Base-by-base conservation (phyloP, 208 protist species). In the Leishmania amazonensis region DNA sequence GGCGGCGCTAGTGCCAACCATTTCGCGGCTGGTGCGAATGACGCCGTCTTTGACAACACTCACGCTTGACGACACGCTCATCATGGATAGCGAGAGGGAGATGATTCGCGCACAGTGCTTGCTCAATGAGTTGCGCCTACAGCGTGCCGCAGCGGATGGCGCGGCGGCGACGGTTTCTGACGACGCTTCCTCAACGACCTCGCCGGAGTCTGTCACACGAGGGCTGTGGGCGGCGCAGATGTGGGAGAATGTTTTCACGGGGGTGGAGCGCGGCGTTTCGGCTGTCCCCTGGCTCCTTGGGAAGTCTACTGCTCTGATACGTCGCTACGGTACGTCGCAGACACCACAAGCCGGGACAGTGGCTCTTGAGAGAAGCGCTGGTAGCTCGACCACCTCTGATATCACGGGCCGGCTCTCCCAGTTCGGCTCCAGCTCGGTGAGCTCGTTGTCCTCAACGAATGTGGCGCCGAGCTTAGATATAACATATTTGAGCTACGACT, bases 41-140 rank as follows among this genome's bases (percentile, higher is more conserved):
- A 90, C 87, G 17, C 89, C 89, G 1, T 85, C 83, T 17, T 78
- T 95, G 19, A 80, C 81, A 2, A 75, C 81, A 3, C 73, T 95
- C 21, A 76, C 76, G 13, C 71, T 95, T 2, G 79, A 83, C 38
- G 65, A 81, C 58, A 93, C 88, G 15, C 75, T 90, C 0, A 40
- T 95, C 19, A 60, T 42, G 45, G 67, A 74, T 3, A 40, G 40
- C 7, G 89, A 92, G 38, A 78, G 77, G 62, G 72, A 80, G 42
- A 81, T 83, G 80, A 21, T 92, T 24, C 24, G 42, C 11, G 82
- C 89, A 40, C 83, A 85, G 76, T 90, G 87, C 72, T 40, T 60
- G 31, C 73, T 85, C 5, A 91, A 91, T 40, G 54, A 83, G 38
- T 47, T 85, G 24, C 88, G 88, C 1, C 38, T 64, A 8, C 76